Conservation (phyloP, 2,329 filamentous ascomycete species). For the Xylaria sp. region DNA sequence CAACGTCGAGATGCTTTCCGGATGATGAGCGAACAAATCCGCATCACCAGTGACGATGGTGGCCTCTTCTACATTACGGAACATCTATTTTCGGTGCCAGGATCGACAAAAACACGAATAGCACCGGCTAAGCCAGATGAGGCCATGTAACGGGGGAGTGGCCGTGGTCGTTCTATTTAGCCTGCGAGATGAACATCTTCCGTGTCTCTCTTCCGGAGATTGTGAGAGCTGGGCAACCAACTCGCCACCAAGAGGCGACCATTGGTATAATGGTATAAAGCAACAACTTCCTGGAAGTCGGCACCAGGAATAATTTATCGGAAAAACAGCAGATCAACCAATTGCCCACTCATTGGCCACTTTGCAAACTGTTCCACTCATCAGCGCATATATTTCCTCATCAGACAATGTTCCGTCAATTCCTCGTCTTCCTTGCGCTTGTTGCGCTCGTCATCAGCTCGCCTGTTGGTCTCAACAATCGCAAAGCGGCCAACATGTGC, state of each 20-base stretch:
- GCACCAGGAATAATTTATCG: conserved; percentile 26
- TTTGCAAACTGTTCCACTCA: conserved; percentile 17
- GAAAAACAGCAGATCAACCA: conserved; percentile 18
- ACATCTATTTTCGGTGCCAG: conserved; percentile 21
- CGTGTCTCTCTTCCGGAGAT: conserved; percentile 32
- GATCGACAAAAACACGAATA: conserved; percentile 18
- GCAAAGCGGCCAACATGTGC: conserved; percentile 24
- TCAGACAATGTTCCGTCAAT: conserved; percentile 30
- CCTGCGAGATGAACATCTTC: conserved; percentile 32
- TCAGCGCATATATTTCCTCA: neutral
- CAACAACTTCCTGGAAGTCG: conserved; percentile 18
- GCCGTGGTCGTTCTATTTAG: conserved; percentile 33
- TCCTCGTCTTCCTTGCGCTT: conserved; percentile 28
- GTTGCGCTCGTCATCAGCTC: conserved; percentile 27
- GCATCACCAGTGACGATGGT: neutral
- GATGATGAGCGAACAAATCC: neutral
- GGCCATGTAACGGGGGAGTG: conserved; percentile 8
- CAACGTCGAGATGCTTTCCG: neutral
- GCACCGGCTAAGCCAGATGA: conserved; percentile 26
- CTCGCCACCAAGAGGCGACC: conserved; percentile 1
- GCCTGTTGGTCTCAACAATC: conserved; percentile 19
- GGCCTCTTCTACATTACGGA: conserved; percentile 6
- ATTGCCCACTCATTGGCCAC: conserved; percentile 12
- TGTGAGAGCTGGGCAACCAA: conserved; percentile 10
- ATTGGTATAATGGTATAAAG: conserved; percentile 23